These are phyloP conservation scores for Fusarium zealandicum DNA, from an alignment of 2,329 filamentous ascomycete genomes.

Conservation along the genomic window DNA sequence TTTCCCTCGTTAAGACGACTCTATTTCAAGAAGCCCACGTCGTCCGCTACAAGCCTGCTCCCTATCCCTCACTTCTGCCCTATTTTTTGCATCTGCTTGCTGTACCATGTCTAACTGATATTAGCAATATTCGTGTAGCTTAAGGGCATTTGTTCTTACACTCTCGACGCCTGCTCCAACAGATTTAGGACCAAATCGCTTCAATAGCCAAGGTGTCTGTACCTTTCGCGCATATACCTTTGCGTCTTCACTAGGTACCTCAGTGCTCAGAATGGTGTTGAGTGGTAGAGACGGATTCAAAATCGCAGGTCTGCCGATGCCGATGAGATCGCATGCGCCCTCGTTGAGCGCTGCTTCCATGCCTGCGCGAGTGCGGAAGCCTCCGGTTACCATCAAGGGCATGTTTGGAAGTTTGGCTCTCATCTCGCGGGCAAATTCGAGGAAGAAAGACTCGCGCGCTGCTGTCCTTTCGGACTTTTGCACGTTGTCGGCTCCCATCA, in stretches of 20 bases:
- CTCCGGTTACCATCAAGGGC: slow-evolving; percentile 66
- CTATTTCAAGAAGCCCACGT: no score
- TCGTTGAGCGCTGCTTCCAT: slow-evolving; percentile 51
- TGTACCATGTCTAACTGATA: slow-evolving; percentile 15
- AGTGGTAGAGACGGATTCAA: slow-evolving; percentile 50
- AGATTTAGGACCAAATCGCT: slow-evolving; percentile 20
- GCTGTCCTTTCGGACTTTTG: slow-evolving; percentile 49
- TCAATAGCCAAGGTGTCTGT: slow-evolving; percentile 25
- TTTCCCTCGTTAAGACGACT: no score
- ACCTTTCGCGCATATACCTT: slow-evolving; percentile 17
- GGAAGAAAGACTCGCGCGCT: slow-evolving; percentile 71
- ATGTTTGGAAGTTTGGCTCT: slow-evolving; percentile 53
- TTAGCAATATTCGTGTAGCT: background rate
- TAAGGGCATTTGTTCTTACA: background rate
- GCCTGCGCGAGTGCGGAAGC: slow-evolving; percentile 60
- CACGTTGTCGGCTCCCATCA: slow-evolving; percentile 31
- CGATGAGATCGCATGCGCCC: slow-evolving; percentile 52
- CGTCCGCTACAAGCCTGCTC: no score
- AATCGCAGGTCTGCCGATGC: slow-evolving; percentile 50
- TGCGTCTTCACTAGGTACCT: slow-evolving; percentile 24
- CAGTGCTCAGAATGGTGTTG: slow-evolving; percentile 26
- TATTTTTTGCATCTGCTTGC: slow-evolving; percentile 22
- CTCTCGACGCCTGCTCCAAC: slow-evolving; percentile 31
- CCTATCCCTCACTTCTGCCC: slow-evolving; percentile 2
- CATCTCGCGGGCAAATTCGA: slow-evolving; percentile 67